Base-by-base conservation (phyloP, 371 early-diverging fungal genomes). In the Mortierella sp. region DNA sequence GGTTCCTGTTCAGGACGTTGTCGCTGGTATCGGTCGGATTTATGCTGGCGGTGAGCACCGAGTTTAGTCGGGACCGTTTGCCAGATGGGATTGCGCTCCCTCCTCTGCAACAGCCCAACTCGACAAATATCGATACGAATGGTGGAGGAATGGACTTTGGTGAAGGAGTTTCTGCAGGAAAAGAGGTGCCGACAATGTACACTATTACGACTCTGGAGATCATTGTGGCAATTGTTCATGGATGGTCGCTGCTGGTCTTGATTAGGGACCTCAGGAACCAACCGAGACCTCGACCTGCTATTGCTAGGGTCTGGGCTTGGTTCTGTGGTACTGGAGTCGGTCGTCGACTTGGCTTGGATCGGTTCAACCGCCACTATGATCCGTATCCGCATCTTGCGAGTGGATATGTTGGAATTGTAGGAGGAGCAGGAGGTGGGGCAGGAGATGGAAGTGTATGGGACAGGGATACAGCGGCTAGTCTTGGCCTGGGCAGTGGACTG, bases 231-330 rank as follows among this genome's bases (percentile, higher is more conserved):
- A 28, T 74, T 21, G 84, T 80, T 14, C 84, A 84, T 57, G 84
- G 84, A 60, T 84, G 84, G 84, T 84, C 81, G 0, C 50, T 84
- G 28, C 11, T 84, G 42, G 81, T 81, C 16, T 48, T 84, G 72
- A 84, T 84, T 57, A 24, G 84, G 31, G 84, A 84, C 28, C 74
- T 81, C 14, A 75, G 79, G 54, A 78, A 79, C 48, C 81, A 81
- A 57, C 84, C 81, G 38, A 50, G 81, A 34, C 83, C 83, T 16
- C 68, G 72, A 28, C 79, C 83, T 6, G 74, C 74, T 38, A 1
- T 83, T 45, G 57, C 47, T 16, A 76, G 80, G 8, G 19, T 74
- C 16, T 83, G 79, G 83, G n/a, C 2, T 10, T 83, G 83, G 83
- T 83, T 83, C 76, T 80, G 80, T 55, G 60, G 48, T 2, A 74